Conservation (phyloP, 2,329 filamentous ascomycete genomes). For the Colletotrichum lindemuthianum region DNA sequence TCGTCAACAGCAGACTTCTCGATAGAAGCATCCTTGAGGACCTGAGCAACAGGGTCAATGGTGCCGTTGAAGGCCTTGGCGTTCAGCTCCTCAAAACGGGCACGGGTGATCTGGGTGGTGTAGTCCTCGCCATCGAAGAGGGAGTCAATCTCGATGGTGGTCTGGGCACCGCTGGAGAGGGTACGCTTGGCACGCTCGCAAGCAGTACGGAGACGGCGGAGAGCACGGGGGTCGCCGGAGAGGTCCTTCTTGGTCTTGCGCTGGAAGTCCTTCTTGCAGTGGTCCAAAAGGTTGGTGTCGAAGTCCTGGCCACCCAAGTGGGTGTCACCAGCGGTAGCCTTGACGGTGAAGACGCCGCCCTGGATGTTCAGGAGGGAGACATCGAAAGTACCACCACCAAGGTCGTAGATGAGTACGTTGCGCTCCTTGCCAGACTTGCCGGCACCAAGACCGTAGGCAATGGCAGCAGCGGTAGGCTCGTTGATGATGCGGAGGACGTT, state of each 20-base stretch:
- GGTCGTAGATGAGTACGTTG: conserved; percentile 99
- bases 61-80: conserved; percentile 94
- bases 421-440: conserved; percentile 98
- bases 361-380: conserved; percentile 98
- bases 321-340: conserved; percentile 97
- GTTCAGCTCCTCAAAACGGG: conserved; percentile 98
- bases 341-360: conserved; percentile 99
- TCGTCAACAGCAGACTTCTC: conserved; percentile 95
- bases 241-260: conserved; percentile 85
- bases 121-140: conserved; percentile 98
- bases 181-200: conserved; percentile 99
- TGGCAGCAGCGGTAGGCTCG: conserved; percentile 97
- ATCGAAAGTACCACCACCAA: conserved; percentile 99
- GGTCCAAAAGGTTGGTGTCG: conserved; percentile 92
- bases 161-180: conserved; percentile 95
- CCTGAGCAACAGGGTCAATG: conserved; percentile 93
- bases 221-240: conserved; percentile 85
- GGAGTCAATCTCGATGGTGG: conserved; percentile 98
- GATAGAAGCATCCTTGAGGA: conserved; percentile 89
- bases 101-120: conserved; percentile 96
- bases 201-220: conserved; percentile 94
- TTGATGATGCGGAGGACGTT: conserved; percentile 99
- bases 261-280: conserved; percentile 96
- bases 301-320: conserved; percentile 97
- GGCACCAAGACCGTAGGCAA: conserved; percentile 95